Conservation (phyloP, 106 monocot genomes). For the Narthecium ossifragum region DNA sequence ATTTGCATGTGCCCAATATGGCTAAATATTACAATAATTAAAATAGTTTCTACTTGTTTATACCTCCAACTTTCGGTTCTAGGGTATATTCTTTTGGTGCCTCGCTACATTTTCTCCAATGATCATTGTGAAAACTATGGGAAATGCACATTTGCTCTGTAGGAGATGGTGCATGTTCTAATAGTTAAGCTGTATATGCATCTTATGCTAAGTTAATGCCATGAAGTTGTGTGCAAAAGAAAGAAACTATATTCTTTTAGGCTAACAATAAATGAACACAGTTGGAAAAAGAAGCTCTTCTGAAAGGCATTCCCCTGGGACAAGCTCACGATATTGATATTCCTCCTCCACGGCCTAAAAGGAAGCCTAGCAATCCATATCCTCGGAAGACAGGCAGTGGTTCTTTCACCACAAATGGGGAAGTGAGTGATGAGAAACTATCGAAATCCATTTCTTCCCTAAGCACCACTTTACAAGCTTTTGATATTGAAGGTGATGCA, state of each 20-base stretch:
- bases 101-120: not conserved
- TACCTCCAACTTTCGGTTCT: too few species aligned
- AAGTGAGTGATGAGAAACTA: conserved; percentile 30
- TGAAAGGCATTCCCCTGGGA: conserved; percentile 51
- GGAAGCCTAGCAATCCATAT: conserved; percentile 84
- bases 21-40: too few species aligned
- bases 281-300: conserved; percentile 72
- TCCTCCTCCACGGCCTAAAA: conserved; percentile 93
- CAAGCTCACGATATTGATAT: conserved; percentile 82
- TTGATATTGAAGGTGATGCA: conserved; percentile 19
- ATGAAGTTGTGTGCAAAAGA: not conserved
- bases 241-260: not conserved
- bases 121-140: not conserved
- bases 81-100: too few species aligned
- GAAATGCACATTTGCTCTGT: too few species aligned
- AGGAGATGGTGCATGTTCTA: not conserved
- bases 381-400: conserved; percentile 53
- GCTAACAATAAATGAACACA: conserved; percentile 15
- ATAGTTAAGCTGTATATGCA: not conserved
- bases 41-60: too few species aligned
- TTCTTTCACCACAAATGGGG: conserved; percentile 21
- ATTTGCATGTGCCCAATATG: too few species aligned
- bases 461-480: conserved; percentile 13
- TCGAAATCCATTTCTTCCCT: conserved; percentile 21
- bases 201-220: not conserved